phyloP scores from a whole-genome alignment of 225 moss, liverwort and hornwort genomes.

The Pseudoscleropodium purum region DNA sequence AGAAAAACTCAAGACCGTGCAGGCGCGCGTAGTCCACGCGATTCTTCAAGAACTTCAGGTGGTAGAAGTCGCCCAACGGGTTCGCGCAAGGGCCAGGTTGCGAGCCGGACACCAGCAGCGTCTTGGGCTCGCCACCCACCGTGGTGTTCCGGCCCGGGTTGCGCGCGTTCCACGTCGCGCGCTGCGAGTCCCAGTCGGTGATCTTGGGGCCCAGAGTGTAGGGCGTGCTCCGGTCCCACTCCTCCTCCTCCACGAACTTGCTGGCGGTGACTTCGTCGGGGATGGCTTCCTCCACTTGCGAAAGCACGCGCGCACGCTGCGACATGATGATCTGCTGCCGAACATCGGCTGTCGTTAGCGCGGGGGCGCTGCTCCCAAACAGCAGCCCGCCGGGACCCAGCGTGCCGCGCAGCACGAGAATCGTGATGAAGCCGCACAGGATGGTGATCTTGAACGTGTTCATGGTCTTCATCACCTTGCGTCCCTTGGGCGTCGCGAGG shows the following conservation, averaged over 20 bases:
- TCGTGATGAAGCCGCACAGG: slow-evolving; percentile 54
- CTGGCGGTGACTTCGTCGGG: slow-evolving; percentile 40
- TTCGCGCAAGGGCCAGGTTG: slow-evolving; percentile 31
- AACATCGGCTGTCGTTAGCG: background rate
- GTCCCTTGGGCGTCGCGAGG: slow-evolving; percentile 54
- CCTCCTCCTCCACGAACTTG: slow-evolving; percentile 38
- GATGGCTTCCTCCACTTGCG: slow-evolving; percentile 32
- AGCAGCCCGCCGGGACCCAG: slow-evolving; percentile 34
- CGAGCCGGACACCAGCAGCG: slow-evolving; percentile 51
- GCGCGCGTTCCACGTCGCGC: slow-evolving; percentile 28
- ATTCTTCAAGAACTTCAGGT: slow-evolving; percentile 58
- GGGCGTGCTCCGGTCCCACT: slow-evolving; percentile 16
- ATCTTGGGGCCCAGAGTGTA: slow-evolving; percentile 49
- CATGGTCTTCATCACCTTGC: slow-evolving; percentile 46
- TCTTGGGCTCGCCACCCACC: slow-evolving; percentile 30
- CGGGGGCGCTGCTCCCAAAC: background rate
- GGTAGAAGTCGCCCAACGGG: slow-evolving; percentile 48
- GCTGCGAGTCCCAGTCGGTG: slow-evolving; percentile 47
- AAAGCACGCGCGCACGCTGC: slow-evolving; percentile 39
- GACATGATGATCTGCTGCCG: slow-evolving; percentile 18
- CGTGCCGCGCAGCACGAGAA: slow-evolving; percentile 55
- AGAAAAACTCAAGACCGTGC: slow-evolving; percentile 55
- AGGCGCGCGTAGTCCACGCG: slow-evolving; percentile 56
- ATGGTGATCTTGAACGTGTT: slow-evolving; percentile 54
- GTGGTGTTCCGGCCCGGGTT: slow-evolving; percentile 22